phyloP scores from a whole-genome alignment of 2,329 filamentous ascomycete genomes.

The Grosmannia huntii region DNA sequence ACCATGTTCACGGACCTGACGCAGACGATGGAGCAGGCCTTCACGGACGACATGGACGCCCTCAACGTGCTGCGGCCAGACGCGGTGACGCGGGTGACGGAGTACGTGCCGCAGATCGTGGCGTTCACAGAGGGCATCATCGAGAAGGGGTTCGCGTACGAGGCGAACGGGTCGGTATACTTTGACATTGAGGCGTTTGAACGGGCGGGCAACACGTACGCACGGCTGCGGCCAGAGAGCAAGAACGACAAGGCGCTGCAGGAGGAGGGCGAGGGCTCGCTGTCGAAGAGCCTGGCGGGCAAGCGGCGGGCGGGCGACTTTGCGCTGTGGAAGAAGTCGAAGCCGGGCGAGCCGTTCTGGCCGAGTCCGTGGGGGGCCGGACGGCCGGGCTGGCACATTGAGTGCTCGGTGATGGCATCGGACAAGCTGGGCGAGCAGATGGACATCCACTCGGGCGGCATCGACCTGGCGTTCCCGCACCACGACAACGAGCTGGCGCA shows the following conservation, averaged over 20 bases:
- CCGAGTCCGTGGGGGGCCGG: constrained; percentile 54
- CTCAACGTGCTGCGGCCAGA: constrained; percentile 55
- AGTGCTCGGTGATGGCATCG: constrained; percentile 62
- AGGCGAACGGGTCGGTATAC: constrained; percentile 52
- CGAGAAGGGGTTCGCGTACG: constrained; percentile 53
- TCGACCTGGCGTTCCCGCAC: constrained; percentile 39
- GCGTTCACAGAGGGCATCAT: constrained; percentile 52
- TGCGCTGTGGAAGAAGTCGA: constrained; percentile 55
- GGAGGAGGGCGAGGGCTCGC: constrained; percentile 55
- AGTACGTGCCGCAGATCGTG: constrained; percentile 51
- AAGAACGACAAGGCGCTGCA: constrained; percentile 48
- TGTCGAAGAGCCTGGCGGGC: constrained; percentile 42
- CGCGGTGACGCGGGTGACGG: constrained; percentile 52
- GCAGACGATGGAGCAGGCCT: constrained; percentile 52
- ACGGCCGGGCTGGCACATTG: constrained; percentile 62
- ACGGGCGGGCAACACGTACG: constrained; percentile 49
- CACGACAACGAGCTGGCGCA: constrained; percentile 59
- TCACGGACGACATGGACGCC: constrained; percentile 52
- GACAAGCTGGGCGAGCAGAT: constrained; percentile 51
- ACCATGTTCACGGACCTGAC: constrained; percentile 56
- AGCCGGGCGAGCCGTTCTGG: constrained; percentile 36
- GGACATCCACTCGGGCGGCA: constrained; percentile 61
- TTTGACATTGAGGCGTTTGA: constrained; percentile 62
- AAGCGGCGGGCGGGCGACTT: constrained; percentile 55
- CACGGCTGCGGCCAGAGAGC: constrained; percentile 59